A percentile compares a stretch with the other conserved stretches of the same genome.
Evolutionary conservation across 768 basidiomycete species (phyloP).

Genomic region (Boletus vermiculosoides): DNA sequence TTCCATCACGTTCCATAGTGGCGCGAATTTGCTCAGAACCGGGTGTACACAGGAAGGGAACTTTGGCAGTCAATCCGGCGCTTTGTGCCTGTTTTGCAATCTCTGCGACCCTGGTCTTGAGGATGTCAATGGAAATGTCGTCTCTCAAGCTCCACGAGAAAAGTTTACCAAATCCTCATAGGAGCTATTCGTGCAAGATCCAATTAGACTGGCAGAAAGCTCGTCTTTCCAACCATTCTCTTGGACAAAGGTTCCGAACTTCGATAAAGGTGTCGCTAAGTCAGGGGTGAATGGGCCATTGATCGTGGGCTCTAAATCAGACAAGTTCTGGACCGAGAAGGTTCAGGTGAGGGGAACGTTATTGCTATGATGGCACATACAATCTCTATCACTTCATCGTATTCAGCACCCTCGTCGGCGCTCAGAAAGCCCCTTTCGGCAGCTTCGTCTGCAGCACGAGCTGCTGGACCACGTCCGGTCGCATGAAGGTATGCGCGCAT

Average conservation of each 20-base stretch:
- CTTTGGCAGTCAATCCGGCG: conserved; percentile 78
- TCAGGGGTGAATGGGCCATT: conserved; percentile 99
- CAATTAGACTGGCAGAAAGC: conserved; percentile 88
- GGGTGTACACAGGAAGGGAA: conserved; percentile 85
- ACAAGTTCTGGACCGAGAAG: conserved; percentile 61
- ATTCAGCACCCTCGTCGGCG: conserved; percentile 86
- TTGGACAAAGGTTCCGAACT: conserved; percentile 76
- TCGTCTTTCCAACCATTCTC: conserved; percentile 93
- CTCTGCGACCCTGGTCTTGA: conserved; percentile 85
- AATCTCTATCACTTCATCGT: conserved; percentile 93
- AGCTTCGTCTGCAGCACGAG: conserved; percentile 82
- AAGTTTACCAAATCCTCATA: conserved; percentile 86
- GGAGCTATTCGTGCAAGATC: conserved; percentile 99
- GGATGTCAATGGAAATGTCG: conserved; percentile 3
- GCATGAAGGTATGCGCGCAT: conserved; percentile 91
- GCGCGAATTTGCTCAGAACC: conserved; percentile 97
- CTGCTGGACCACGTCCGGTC: conserved; percentile 85
- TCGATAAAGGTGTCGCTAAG: conserved; percentile 88
- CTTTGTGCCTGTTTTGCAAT: conserved; percentile 86
- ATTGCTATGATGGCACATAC: conserved; percentile 43
- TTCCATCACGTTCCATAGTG: conserved; percentile 92
- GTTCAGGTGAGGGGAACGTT: background rate
- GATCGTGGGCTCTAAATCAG: conserved; percentile 85
- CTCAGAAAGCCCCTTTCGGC: conserved; percentile 72
- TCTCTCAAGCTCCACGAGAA: background rate